A percentile compares a stretch with the other conserved stretches of the same genome.
Evolutionary conservation across 2,329 filamentous ascomycete genomes (phyloP).

Genomic region (Juglanconis oblonga): DNA sequence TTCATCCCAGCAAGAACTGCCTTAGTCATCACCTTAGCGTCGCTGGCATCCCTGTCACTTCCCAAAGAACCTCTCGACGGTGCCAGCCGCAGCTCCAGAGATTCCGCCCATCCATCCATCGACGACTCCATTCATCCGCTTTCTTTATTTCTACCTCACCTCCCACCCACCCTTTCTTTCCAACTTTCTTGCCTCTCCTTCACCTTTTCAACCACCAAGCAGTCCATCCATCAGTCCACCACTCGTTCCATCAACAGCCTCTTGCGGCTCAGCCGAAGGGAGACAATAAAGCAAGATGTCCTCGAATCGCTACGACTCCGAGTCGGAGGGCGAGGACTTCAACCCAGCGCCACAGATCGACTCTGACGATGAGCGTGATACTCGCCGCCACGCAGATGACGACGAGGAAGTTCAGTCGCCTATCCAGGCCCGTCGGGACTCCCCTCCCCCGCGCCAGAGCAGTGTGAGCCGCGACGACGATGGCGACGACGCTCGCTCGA

Average conservation of each 20-base stretch:
- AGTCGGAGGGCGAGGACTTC: constrained; percentile 84
- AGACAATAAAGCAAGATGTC: constrained; percentile 37
- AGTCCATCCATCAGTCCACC: background rate
- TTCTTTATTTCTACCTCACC: constrained; percentile 1
- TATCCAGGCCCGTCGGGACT: constrained; percentile 23
- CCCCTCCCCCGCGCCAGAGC: constrained; percentile 13
- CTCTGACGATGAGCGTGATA: constrained; percentile 64
- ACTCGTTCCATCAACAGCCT: background rate
- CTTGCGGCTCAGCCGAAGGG: background rate
- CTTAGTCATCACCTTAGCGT: constrained; percentile 9
- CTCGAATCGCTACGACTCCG: constrained; percentile 57
- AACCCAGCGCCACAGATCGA: constrained; percentile 74
- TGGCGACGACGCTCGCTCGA: constrained; percentile 21
- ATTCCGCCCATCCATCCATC: background rate
- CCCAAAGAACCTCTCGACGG: constrained; percentile 15
- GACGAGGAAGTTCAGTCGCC: constrained; percentile 29
- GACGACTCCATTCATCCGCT: constrained; percentile 2
- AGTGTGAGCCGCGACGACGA: constrained; percentile 24
- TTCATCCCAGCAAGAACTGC: background rate
- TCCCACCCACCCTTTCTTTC: background rate
- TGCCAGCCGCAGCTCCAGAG: constrained; percentile 14
- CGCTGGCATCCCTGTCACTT: constrained; percentile 10
- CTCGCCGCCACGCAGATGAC: constrained; percentile 26
- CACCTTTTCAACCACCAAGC: background rate
- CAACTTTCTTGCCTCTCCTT: background rate